Evolutionary conservation across 202 grass and related monocot genomes (phyloP).

Genomic region (Carex arenaria): DNA sequence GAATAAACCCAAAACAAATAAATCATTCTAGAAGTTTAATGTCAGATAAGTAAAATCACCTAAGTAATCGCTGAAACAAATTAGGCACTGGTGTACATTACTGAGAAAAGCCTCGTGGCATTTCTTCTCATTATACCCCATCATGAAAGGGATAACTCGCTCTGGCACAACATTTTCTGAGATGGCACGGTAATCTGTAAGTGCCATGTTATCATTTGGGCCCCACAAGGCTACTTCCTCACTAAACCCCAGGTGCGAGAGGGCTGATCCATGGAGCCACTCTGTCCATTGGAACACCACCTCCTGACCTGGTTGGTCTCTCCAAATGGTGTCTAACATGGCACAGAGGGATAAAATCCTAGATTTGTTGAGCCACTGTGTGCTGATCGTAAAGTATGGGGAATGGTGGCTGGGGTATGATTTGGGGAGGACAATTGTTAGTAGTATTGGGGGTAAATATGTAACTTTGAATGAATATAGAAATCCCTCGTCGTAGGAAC

Average conservation of each 20-base stretch:
- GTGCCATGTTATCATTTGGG: constrained; percentile 11
- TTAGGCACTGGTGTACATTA: constrained; percentile 69
- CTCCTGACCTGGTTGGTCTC: constrained; percentile 64
- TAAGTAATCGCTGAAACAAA: constrained; percentile 75
- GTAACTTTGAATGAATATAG: constrained; percentile 68
- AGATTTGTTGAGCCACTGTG: constrained; percentile 53
- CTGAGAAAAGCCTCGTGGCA: constrained; percentile 71
- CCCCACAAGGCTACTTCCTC: constrained; percentile 51
- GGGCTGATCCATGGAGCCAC: constrained; percentile 66
- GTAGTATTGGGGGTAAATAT: constrained; percentile 64
- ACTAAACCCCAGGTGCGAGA: constrained; percentile 61
- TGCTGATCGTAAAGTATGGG: constrained; percentile 62
- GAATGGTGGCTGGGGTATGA: constrained; percentile 76
- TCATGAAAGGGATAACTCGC: constrained; percentile 68
- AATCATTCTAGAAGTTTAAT: constrained; percentile 14
- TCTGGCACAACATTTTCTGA: constrained; percentile 40
- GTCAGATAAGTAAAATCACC: constrained; percentile 38
- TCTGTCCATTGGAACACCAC: constrained; percentile 75
- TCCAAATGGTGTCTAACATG: constrained; percentile 75
- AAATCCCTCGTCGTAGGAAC: constrained; percentile 28
- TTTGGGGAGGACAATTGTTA: constrained; percentile 61
- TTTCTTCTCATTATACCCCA: constrained; percentile 60
- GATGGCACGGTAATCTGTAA: constrained; percentile 46
- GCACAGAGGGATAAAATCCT: constrained; percentile 56
- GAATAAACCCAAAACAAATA: constrained; percentile 4